These are phyloP conservation scores for Camellia japonica DNA, from an alignment of 148 eudicot genomes.

Conservation along the genomic window DNA sequence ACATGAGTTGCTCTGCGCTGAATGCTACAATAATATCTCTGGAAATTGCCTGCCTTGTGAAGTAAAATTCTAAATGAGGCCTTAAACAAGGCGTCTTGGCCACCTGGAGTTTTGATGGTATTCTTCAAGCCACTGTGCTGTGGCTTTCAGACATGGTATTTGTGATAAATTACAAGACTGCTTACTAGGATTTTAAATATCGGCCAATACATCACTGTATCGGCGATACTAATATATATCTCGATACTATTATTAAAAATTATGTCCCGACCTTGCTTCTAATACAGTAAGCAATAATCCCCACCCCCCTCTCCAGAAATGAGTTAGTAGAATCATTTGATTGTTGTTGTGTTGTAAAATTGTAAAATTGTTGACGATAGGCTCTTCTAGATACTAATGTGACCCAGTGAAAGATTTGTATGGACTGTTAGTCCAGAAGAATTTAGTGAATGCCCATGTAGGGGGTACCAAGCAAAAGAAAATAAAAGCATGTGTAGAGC, in stretches of 20 bases:
- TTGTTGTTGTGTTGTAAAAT: neutral
- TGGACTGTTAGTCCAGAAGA: neutral
- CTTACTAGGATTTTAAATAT: too few relatives aligned
- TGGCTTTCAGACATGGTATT: neutral
- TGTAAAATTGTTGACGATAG: neutral
- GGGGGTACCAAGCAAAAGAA: neutral
- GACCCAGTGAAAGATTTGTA: neutral
- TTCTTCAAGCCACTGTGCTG: neutral
- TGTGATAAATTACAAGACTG: neutral
- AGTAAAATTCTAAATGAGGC: neutral
- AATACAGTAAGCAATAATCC: neutral
- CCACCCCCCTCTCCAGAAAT: neutral
- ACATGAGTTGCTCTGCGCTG: neutral
- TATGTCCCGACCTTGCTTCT: neutral
- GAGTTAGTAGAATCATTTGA: neutral
- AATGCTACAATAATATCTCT: neutral
- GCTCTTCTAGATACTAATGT: neutral
- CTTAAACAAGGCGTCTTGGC: neutral
- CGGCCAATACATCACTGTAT: too few relatives aligned
- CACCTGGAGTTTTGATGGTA: neutral
- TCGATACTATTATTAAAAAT: too few relatives aligned
- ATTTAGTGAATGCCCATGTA: neutral
- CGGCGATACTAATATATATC: too few relatives aligned
- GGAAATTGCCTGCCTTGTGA: neutral
- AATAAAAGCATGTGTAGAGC: neutral